Base-by-base conservation (phyloP, 208 protist species). In the Leishmania amazonensis region DNA sequence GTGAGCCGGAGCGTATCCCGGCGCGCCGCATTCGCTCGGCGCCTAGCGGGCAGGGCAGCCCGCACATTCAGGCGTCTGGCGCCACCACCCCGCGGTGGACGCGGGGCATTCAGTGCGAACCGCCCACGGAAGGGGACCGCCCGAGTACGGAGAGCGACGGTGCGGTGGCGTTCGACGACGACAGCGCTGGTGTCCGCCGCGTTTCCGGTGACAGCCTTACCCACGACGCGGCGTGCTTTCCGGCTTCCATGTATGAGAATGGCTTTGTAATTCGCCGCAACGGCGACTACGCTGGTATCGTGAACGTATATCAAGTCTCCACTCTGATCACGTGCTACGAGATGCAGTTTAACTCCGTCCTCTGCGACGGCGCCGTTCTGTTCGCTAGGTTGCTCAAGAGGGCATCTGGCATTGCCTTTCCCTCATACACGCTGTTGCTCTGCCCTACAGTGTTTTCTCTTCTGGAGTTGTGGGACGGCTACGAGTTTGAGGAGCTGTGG, bases 381-480 rank as follows among this genome's bases (percentile, higher is more conserved):
- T 95, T 96, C 78, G 85, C 88, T 8, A 76, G 71, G 68, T 68
- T 78, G 51, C 83, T 96, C 72, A 78, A 75, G 53, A 81, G 78
- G 35, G 79, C 77, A 21, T 95, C 91, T 13, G 89, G 90, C 35
- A 85, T 95, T 38, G 76, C 86, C 3, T 96, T 96, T 64, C 93
- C 93, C 31, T 85, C 87, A 28, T 92, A 96, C 76, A 89, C 86
- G 67, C 78, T 96, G 60, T 79, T 96, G 65, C 87, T 95, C 86
- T 96, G 93, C 80, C 89, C 93, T 0, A 91, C 83, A n/a, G 86
- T 96, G 47, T 92, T 96, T 77, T 80, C 84, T 54, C 82, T 96
- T 74, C 83, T 96, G 76, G 90, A 96, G 81, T 47, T 96, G 64
- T 95, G 91, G 91, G 93, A 96, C 49, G 89, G 88, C 8, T 96